Base-by-base conservation (phyloP, 768 basidiomycete species). In the Macrocybe gigantea region DNA sequence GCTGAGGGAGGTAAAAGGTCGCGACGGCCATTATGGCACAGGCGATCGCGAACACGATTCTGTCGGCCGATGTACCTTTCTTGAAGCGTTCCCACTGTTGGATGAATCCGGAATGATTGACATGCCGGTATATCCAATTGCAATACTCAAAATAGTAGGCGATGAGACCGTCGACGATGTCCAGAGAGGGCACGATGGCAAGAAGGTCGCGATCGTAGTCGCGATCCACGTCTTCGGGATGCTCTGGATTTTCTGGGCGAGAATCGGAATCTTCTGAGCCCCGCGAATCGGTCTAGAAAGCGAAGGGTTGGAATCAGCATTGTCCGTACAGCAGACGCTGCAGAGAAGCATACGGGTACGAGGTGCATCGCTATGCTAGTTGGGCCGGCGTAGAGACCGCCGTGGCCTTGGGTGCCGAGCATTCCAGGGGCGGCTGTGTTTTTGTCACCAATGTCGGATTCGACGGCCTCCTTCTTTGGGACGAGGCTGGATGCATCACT, bases 101-200 rank as follows among this genome's bases (percentile, higher is more conserved):
- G 8, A 67, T 65, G 60, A 91, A 87, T 10, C 79, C 69, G 1
- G 66, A 48, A 46, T 82, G 74, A 62, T 88, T 83, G 50, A 91
- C 77, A 59, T 88, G 83, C 36, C 85, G 81, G 64, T 89, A 88
- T 45, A 90, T 80, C 88, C 88, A 92, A 63, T 86, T 89, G 74
- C 87, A 88, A 59, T 86, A 87, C 55, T 88, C 85, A 56, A 90
- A 90, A 64, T 92, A 91, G 65, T 82, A 84, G 41, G 67, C 65
- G 59, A 92, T 73, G 45, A 92, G 79, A 12, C 74, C 77, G 57
- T 91, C 88, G 56, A 90, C 82, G 44, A 82, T 69, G 40, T 83
- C 77, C 45, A 84, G 64, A 13, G 77, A 67, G 2, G 88, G 88
- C 2, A 92, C 75, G 48, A 76, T 64, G 4, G 73, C 69, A 51